Evolutionary conservation across 2,329 filamentous ascomycete genomes (phyloP), one percentile per base, ranked within the genome.

Genomic region (Aspergillus latus): DNA sequence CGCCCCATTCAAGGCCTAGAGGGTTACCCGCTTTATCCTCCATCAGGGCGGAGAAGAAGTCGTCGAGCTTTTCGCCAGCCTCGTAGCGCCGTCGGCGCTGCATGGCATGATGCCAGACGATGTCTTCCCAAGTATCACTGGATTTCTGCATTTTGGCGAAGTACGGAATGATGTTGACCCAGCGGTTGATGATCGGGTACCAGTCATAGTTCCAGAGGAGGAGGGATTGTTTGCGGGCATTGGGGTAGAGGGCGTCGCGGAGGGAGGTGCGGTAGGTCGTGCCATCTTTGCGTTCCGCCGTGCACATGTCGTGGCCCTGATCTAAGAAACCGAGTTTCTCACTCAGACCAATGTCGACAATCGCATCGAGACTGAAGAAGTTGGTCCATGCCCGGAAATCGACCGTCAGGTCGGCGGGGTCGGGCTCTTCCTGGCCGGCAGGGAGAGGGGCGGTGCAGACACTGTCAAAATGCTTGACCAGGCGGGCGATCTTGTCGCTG

Each of bases 341-440:
- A 0, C 73, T 77, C 0, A 84, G 69, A 2, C 80, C 82, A 64
- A 84, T 84, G 51, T 83, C 79, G n/a, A 78, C 80, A 49, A 84
- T 83, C 2, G 80, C 81, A 56, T 84, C 81, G 9, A 84, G 70
- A 0, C 80, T 81, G 65, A 84, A 84, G 69, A 81, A 81, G 66
- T 82, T 84, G 28, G 75, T 73, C 76, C 77, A 84, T 5, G 71
- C 69, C 2, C 80, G 76, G 52, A 78, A 80, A 61, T 84, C 79
- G 15, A 84, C 69, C 0, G 71, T 79, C 11, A 67, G 50, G 2
- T 68, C 66, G 3, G 55, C 42, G 9, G 54, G 56, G 30, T 63
- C 62, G 0, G 62, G 62, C 2, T 54, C 48, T 13, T 50, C 61
- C 10, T 10, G 29, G 39, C 59, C 62, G 52, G 50, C 49, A 5